These are phyloP conservation scores for Priceomyces melissophilus DNA, from an alignment of 805 yeast species.

Conservation along the genomic window DNA sequence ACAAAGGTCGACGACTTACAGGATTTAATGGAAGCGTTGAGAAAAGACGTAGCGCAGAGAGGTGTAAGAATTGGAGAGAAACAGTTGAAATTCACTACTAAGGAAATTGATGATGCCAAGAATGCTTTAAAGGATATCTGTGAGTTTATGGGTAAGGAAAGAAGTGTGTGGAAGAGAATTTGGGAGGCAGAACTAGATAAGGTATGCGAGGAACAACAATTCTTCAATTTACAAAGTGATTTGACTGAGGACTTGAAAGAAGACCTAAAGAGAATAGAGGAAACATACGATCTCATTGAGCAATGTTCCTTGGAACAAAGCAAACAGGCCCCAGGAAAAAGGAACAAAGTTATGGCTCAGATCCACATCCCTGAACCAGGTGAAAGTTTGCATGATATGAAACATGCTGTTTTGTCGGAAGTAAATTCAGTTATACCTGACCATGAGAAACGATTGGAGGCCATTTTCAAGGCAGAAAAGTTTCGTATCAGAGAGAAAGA, in stretches of 20 bases:
- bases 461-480: constrained; percentile 83
- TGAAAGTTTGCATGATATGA: constrained; percentile 51
- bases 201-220: constrained; percentile 92
- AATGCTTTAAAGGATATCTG: constrained; percentile 50
- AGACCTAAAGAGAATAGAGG: constrained; percentile 75
- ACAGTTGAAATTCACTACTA: constrained; percentile 62
- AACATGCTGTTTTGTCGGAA: constrained; percentile 78
- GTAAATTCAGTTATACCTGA: constrained; percentile 79
- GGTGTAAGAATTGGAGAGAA: constrained; percentile 79
- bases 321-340: constrained; percentile 49
- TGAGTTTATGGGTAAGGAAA: constrained; percentile 64
- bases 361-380: constrained; percentile 61
- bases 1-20: constrained; percentile 87
- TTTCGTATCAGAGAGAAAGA: constrained; percentile 69
- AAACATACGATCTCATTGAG: constrained; percentile 78
- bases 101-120: constrained; percentile 62
- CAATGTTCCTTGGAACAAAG: constrained; percentile 76
- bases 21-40: constrained; percentile 82
- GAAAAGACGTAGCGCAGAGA: constrained; percentile 88
- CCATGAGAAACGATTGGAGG: constrained; percentile 81
- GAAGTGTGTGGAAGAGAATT: constrained; percentile 80
- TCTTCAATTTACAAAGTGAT: constrained; percentile 85
- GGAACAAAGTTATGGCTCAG: constrained; percentile 37
- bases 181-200: constrained; percentile 91
- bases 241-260: constrained; percentile 73